phyloP scores from a whole-genome alignment of 2,329 filamentous ascomycete genomes.

The Penicillium sp. region DNA sequence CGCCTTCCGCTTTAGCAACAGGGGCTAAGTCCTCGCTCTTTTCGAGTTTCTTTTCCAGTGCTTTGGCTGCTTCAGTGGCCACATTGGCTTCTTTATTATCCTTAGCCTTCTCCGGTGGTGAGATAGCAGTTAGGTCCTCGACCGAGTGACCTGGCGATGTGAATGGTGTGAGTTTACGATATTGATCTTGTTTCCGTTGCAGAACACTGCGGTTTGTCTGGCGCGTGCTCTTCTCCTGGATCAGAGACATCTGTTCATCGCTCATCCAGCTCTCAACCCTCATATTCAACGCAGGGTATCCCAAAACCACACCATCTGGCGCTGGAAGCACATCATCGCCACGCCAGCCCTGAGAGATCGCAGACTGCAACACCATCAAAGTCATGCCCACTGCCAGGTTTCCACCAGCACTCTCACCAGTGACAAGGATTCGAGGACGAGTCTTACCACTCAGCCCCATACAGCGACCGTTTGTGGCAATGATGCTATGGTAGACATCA shows the following conservation, averaged over 20 bases:
- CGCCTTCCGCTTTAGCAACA: slow-evolving; percentile 32
- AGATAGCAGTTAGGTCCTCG: slow-evolving; percentile 49
- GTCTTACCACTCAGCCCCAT: slow-evolving; percentile 67
- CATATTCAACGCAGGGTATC: slow-evolving; percentile 92
- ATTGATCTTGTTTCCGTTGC: slow-evolving; percentile 82
- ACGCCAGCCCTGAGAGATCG: slow-evolving; percentile 55
- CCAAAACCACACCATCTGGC: slow-evolving; percentile 77
- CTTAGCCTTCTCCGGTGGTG: slow-evolving; percentile 12
- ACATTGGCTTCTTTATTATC: slow-evolving; percentile 20
- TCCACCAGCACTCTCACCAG: slow-evolving; percentile 78
- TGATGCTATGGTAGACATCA: slow-evolving; percentile 74
- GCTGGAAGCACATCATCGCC: slow-evolving; percentile 62
- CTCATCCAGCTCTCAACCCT: slow-evolving; percentile 99
- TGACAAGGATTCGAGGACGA: slow-evolving; percentile 66
- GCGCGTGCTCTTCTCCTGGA: slow-evolving; percentile 75
- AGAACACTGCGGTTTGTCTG: slow-evolving; percentile 77
- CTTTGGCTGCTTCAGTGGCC: slow-evolving; percentile 19
- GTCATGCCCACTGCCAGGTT: slow-evolving; percentile 77
- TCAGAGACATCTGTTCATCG: slow-evolving; percentile 93
- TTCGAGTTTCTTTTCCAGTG: slow-evolving; percentile 27
- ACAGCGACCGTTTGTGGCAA: slow-evolving; percentile 69
- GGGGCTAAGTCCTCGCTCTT: slow-evolving; percentile 32
- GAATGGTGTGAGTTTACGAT: slow-evolving; percentile 70
- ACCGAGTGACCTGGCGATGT: slow-evolving; percentile 78
- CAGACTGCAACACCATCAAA: slow-evolving; percentile 83